Evolutionary conservation across 176 grass and related monocot genomes (phyloP).

Genomic region (Dendrocalamus sinicus): DNA sequence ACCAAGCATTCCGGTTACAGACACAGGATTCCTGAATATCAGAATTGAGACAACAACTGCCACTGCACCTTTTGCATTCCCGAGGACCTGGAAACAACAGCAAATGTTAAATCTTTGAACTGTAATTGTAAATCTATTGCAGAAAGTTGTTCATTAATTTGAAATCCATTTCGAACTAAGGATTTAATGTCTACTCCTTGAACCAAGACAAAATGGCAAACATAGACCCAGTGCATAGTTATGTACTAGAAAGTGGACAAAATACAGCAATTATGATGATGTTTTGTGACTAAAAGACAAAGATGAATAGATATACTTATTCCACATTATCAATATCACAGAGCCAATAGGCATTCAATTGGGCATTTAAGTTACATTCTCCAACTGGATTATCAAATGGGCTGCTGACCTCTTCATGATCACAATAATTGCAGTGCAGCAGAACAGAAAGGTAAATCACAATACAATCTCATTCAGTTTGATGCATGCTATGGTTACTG

Average conservation of each 20-base stretch:
- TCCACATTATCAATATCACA: slow-evolving; percentile 1
- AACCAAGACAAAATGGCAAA: slow-evolving; percentile 1
- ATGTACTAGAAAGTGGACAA: neutral
- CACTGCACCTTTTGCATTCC: slow-evolving; percentile 86
- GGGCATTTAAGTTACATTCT: slow-evolving; percentile 8
- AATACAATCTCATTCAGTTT: neutral
- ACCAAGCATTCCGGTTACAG: slow-evolving; percentile 77
- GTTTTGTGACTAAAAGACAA: slow-evolving; percentile 1
- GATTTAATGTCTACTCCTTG: neutral
- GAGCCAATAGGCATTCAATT: neutral
- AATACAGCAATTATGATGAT: neutral
- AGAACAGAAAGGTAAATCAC: slow-evolving; percentile 3
- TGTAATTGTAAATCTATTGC: neutral
- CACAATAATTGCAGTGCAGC: slow-evolving; percentile 3
- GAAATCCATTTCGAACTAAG: slow-evolving; percentile 19
- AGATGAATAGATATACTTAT: neutral
- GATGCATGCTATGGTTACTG: slow-evolving; percentile 18
- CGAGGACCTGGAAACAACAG: slow-evolving; percentile 62
- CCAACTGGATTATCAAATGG: neutral
- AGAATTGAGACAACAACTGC: slow-evolving; percentile 80
- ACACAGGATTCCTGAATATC: slow-evolving; percentile 87
- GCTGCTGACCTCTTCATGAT: neutral
- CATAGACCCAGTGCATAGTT: neutral
- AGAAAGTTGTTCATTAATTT: neutral
- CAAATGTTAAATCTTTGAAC: slow-evolving; percentile 2